Evolutionary conservation across 352 stramenopile genomes (phyloP).

Genomic region (Thalassiosira delicatula): DNA sequence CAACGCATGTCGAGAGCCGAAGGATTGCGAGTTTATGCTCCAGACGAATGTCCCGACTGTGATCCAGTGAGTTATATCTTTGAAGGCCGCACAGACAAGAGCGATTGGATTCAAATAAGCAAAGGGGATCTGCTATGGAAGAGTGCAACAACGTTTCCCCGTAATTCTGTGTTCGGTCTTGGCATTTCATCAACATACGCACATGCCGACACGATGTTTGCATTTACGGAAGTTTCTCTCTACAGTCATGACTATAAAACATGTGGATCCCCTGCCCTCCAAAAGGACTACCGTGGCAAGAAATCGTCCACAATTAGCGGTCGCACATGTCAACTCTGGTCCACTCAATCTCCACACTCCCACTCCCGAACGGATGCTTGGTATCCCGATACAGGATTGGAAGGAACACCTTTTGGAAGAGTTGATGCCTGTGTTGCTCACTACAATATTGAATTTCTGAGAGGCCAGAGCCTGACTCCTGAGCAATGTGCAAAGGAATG

Average conservation of each 20-base stretch:
- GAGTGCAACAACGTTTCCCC: constrained; percentile 4
- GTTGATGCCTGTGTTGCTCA: background rate
- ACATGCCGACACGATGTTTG: constrained; percentile 27
- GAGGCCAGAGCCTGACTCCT: background rate
- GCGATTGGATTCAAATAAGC: constrained; percentile 42
- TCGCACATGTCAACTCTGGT: constrained; percentile 33
- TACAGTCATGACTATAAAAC: constrained; percentile 12
- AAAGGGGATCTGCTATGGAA: constrained; percentile 51
- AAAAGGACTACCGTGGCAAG: constrained; percentile 32
- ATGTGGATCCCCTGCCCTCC: constrained; percentile 7
- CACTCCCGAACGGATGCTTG: constrained; percentile 16
- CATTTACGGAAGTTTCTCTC: constrained; percentile 44
- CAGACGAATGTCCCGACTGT: constrained; percentile 35
- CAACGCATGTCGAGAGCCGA: constrained; percentile 28
- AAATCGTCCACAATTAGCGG: constrained; percentile 22
- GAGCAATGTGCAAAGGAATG: background rate
- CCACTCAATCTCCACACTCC: constrained; percentile 13
- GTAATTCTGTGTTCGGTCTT: constrained; percentile 27
- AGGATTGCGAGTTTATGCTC: constrained; percentile 36
- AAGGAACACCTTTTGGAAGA: background rate
- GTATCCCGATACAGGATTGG: constrained; percentile 26
- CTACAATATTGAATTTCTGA: background rate
- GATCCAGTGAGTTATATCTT: constrained; percentile 45
- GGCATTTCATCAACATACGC: constrained; percentile 44
- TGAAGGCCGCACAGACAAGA: constrained; percentile 29